These are phyloP conservation scores for Termitomyces eurrhizus DNA, from an alignment of 768 basidiomycete genomes.

Conservation along the genomic window DNA sequence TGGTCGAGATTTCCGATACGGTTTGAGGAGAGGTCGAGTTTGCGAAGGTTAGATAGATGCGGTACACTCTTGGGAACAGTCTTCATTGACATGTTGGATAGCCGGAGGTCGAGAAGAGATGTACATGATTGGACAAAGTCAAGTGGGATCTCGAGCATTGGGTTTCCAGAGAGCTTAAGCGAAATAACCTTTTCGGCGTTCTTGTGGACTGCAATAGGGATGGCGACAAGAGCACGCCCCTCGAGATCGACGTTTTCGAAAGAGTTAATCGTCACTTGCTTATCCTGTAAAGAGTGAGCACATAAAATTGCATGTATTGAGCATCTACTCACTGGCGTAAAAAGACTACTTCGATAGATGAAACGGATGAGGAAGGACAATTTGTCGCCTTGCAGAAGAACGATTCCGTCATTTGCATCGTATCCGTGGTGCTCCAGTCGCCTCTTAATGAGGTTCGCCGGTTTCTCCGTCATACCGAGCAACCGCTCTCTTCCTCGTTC, in stretches of 20 bases:
- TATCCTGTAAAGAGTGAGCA: slow-evolving; percentile 44
- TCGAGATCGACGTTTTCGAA: slow-evolving; percentile 80
- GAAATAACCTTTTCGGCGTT: slow-evolving; percentile 81
- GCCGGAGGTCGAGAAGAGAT: slow-evolving; percentile 75
- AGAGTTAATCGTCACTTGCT: slow-evolving; percentile 45
- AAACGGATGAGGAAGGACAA: slow-evolving; percentile 86
- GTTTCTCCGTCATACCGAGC: slow-evolving; percentile 75
- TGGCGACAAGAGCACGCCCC: slow-evolving; percentile 74
- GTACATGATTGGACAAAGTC: slow-evolving; percentile 93
- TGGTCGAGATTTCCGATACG: slow-evolving; percentile 87
- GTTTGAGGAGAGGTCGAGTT: slow-evolving; percentile 89
- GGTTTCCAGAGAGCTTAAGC: slow-evolving; percentile 89
- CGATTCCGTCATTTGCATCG: slow-evolving; percentile 71
- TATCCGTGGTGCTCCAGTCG: slow-evolving; percentile 90
- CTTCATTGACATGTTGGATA: slow-evolving; percentile 93
- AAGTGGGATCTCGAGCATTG: slow-evolving; percentile 92
- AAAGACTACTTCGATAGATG: slow-evolving; percentile 76
- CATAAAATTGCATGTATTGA: background rate
- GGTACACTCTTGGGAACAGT: slow-evolving; percentile 83
- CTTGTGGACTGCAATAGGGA: slow-evolving; percentile 83
- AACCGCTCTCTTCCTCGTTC: slow-evolving; percentile 81
- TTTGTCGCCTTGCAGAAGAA: slow-evolving; percentile 73
- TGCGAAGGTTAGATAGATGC: slow-evolving; percentile 65
- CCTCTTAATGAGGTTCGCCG: slow-evolving; percentile 79
- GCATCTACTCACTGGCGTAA: slow-evolving; percentile 49